Percentiles rank a stretch among this genome's conserved stretches.
Conservation (phyloP, 164 flowering plant genomes). For the Stephania yunnanensis region DNA sequence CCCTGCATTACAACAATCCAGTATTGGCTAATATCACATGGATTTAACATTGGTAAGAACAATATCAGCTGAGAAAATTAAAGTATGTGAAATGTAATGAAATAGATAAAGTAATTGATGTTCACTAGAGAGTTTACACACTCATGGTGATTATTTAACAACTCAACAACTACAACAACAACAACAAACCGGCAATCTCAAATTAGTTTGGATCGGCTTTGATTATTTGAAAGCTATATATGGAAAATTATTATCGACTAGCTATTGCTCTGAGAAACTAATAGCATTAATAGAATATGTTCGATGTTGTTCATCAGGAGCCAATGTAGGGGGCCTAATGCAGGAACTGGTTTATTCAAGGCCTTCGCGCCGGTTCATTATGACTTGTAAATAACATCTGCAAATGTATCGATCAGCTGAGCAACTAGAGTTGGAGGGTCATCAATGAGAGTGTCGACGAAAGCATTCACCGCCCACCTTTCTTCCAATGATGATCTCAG, state of each 20-base stretch:
- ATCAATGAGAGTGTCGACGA: slow-evolving; percentile 52
- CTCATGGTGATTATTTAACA: too few species aligned
- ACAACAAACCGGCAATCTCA: too few species aligned
- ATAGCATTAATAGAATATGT: background rate
- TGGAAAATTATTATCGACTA: background rate
- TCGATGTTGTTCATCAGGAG: background rate
- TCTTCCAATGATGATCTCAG: slow-evolving; percentile 55
- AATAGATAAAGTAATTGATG: too few species aligned
- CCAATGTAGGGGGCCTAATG: slow-evolving; percentile 35
- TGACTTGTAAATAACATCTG: slow-evolving; percentile 40
- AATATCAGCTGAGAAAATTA: too few species aligned
- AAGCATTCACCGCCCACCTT: slow-evolving; percentile 52
- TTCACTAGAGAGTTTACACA: too few species aligned
- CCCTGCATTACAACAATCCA: too few species aligned
- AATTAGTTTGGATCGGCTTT: too few species aligned
- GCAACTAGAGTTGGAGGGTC: slow-evolving; percentile 71
- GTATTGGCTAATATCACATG: too few species aligned
- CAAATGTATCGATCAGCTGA: slow-evolving; percentile 59
- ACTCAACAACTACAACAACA: too few species aligned
- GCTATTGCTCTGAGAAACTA: background rate
- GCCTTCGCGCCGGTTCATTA: slow-evolving; percentile 24
- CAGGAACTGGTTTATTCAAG: slow-evolving; percentile 36
- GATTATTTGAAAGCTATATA: too few species aligned
- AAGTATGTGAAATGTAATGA: too few species aligned
- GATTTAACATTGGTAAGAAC: too few species aligned